Percentiles rank a stretch among this genome's conserved stretches.
phyloP scores from a whole-genome alignment of 768 basidiomycete species.

The Candolleomyces aberdarensis region DNA sequence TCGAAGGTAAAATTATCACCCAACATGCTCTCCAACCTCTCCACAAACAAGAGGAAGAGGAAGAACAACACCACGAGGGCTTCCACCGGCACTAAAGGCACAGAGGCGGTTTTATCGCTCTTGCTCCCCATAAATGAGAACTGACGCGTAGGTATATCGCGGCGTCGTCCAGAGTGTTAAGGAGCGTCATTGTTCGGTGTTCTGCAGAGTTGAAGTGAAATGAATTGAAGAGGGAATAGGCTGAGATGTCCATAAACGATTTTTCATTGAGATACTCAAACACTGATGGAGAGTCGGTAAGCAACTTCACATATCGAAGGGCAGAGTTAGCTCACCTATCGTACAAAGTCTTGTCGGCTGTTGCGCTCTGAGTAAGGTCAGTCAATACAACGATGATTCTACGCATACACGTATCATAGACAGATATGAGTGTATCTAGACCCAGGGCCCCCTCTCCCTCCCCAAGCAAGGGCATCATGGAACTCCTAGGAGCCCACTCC shows the following conservation, averaged over 20 bases:
- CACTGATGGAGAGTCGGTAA: too few species aligned
- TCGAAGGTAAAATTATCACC: slow-evolving; percentile 20
- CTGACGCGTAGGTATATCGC: slow-evolving; percentile 59
- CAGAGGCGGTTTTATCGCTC: slow-evolving; percentile 27
- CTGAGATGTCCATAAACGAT: neutral
- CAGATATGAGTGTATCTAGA: too few species aligned
- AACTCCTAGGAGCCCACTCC: slow-evolving; percentile 18
- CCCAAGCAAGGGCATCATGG: slow-evolving; percentile 9
- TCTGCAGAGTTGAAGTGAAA: neutral
- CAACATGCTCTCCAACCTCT: slow-evolving; percentile 19
- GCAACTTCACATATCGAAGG: too few species aligned
- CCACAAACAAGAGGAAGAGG: slow-evolving; percentile 9
- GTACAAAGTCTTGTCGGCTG: too few species aligned
- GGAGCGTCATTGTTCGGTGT: slow-evolving; percentile 51
- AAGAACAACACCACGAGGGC: slow-evolving; percentile 24
- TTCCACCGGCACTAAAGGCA: slow-evolving; percentile 14
- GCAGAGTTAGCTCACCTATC: too few species aligned
- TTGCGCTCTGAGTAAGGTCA: too few species aligned
- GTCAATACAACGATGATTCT: too few species aligned
- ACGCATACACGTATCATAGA: too few species aligned
- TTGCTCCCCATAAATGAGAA: slow-evolving; percentile 98
- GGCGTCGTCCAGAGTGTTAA: slow-evolving; percentile 94
- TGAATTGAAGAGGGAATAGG: neutral
- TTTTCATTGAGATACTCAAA: too few species aligned
- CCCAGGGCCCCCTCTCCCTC: neutral